Evolutionary conservation across 768 basidiomycete genomes (phyloP), one percentile per base, ranked within the genome.

Genomic region (Daedaleopsis sinensis): DNA sequence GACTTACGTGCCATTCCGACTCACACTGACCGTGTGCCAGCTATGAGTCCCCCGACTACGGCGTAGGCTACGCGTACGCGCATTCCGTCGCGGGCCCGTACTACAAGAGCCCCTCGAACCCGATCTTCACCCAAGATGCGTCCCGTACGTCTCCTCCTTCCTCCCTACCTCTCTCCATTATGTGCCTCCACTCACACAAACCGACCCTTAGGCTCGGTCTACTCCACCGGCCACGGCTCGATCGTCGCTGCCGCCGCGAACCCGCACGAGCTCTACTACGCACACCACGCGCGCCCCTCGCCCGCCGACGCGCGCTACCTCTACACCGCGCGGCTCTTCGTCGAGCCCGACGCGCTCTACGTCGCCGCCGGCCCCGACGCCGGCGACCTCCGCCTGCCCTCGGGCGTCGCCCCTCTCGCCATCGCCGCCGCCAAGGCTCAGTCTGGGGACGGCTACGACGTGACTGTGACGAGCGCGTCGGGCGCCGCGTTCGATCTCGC

Each of bases 271-370:
- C 53, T 44, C 7, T 55, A 23, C 53, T 55, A 55, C 53, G 39
- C 53, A 11, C 53, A 55, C 42, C 53, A 55, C 53, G 53, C 53
- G 9, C 53, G 53, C 19, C 53, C 53, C 19, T 55, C 53, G 23
- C 53, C 53, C 39, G 23, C 38, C 16, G 38, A 55, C 39, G 39
- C 18, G n/a, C 53, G 53, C 39, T 44, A 24, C 39, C 53, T 55
- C 39, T 55, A 55, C 39, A 55, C 53, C n/a, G 6, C 53, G 0
- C 53, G 53, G 21, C 53, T 55, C 53, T 55, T 55, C 39, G n/a
- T 55, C 39, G 53, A 55, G 38, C 53, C 53, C 39, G 53, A 55
- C 53, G 11, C 53, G 39, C 53, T 55, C 39, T 55, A 55, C 53
- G 16, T 55, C 9, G 53, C 39, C 19, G 42, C 43, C 23, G 53